Percentiles rank a stretch among this genome's conserved stretches.
These are phyloP conservation scores for Funneliformis mosseae DNA, from an alignment of 192 early-diverging fungal genomes.

Conservation along the genomic window DNA sequence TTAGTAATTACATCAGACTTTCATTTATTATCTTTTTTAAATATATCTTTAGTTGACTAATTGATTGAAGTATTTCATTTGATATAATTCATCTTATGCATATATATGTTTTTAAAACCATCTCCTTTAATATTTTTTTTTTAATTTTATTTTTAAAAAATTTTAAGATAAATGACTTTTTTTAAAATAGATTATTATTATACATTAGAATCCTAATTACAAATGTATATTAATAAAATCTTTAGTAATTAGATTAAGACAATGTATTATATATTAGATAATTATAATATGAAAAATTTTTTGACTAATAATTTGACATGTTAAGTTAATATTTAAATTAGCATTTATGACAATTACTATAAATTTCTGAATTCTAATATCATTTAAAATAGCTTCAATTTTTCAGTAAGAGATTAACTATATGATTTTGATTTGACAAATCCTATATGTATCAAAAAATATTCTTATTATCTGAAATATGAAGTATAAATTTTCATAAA, in stretches of 20 bases:
- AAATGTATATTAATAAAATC: constrained; percentile 23
- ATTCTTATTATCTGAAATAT: not conserved
- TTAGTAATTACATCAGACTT: not conserved
- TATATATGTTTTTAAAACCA: not conserved
- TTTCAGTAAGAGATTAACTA: not conserved
- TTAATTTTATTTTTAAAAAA: not conserved
- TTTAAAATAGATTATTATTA: not conserved
- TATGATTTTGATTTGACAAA: not conserved
- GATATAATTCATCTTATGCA: not conserved
- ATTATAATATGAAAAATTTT: not conserved
- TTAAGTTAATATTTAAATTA: not conserved
- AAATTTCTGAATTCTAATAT: not conserved
- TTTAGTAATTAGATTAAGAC: not conserved
- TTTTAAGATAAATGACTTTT: not conserved
- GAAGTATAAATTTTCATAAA: constrained; percentile 11
- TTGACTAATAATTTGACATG: not conserved
- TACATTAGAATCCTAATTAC: not conserved
- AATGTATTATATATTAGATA: not conserved
- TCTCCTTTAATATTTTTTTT: not conserved
- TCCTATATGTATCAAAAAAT: not conserved
- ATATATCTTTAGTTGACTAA: not conserved
- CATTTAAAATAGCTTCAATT: not conserved
- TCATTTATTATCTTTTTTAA: not conserved
- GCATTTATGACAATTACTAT: not conserved
- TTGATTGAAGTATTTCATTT: not conserved